Conservation (phyloP, 179 eudicot species). For the Corrigiola litoralis region DNA sequence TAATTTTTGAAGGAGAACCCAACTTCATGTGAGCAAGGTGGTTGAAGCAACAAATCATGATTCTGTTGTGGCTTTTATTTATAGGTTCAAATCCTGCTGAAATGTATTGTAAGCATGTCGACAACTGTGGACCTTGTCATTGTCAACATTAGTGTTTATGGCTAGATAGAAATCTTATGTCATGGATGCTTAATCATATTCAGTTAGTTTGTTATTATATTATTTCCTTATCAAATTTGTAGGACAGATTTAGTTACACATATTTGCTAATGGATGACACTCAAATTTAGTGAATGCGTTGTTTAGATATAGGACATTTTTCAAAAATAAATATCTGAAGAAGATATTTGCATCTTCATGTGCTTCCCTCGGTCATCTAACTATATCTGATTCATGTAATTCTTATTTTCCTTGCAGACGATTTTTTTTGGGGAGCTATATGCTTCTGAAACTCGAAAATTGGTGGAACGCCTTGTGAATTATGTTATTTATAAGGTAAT, state of each 20-base stretch:
- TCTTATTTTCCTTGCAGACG: conserved; percentile 48
- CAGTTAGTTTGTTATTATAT: background rate
- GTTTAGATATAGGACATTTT: background rate
- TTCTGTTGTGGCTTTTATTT: background rate
- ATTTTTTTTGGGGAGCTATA: conserved; percentile 72
- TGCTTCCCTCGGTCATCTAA: too few relatives aligned
- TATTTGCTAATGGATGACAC: background rate
- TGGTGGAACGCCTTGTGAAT: conserved; percentile 77
- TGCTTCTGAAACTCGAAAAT: conserved; percentile 73
- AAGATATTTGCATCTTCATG: background rate
- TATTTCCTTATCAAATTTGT: background rate
- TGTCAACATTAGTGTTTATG: background rate
- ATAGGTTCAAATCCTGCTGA: background rate
- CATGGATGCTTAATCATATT: too few relatives aligned
- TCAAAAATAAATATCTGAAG: background rate
- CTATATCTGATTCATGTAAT: conserved; percentile 3
- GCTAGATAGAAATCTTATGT: background rate
- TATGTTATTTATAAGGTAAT: conserved; percentile 89
- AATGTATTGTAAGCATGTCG: background rate
- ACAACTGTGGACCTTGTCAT: background rate
- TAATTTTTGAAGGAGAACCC: background rate
- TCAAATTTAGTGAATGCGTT: background rate
- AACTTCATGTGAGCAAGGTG: too few relatives aligned
- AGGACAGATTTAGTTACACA: background rate
- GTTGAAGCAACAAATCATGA: background rate